phyloP scores from a whole-genome alignment of 805 yeast genomes.

The Cyberlindnera mississippiensis region DNA sequence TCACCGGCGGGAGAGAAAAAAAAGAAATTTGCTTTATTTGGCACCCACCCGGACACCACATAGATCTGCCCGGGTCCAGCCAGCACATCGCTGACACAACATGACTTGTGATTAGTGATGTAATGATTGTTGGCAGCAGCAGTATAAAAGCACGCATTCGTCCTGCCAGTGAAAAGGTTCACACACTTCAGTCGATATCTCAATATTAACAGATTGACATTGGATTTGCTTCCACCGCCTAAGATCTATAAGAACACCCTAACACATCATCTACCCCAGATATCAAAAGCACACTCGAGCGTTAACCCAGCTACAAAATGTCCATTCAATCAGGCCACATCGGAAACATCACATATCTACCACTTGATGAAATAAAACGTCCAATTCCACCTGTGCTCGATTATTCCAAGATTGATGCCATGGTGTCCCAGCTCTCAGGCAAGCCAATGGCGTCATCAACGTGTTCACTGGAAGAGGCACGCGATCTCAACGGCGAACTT shows the following conservation, averaged over 20 bases:
- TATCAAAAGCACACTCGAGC: too few species aligned
- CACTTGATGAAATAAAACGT: constrained; percentile 62
- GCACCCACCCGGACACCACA: constrained; percentile 5
- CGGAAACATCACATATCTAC: constrained; percentile 51
- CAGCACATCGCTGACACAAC: constrained; percentile 6
- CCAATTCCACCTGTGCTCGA: constrained; percentile 88
- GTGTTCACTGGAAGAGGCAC: constrained; percentile 41
- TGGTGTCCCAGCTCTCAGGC: constrained; percentile 70
- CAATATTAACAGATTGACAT: too few species aligned
- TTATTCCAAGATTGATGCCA: constrained; percentile 65
- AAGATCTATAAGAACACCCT: too few species aligned
- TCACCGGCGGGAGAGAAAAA: neutral
- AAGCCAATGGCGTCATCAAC: constrained; percentile 61
- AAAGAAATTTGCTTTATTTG: neutral
- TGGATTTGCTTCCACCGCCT: too few species aligned
- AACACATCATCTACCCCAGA: too few species aligned
- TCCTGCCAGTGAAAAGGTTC: too few species aligned
- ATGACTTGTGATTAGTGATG: neutral
- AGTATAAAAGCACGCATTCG: too few species aligned
- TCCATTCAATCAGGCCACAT: constrained; percentile 65
- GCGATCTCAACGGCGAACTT: constrained; percentile 47
- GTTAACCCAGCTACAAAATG: too few species aligned
- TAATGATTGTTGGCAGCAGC: too few species aligned
- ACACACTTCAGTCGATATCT: too few species aligned
- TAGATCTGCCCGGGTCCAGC: constrained; percentile 2